A percentile compares a stretch with the other conserved stretches of the same genome.
Evolutionary conservation across 2,329 filamentous ascomycete genomes (phyloP).

Genomic region (Fusarium sp.): DNA sequence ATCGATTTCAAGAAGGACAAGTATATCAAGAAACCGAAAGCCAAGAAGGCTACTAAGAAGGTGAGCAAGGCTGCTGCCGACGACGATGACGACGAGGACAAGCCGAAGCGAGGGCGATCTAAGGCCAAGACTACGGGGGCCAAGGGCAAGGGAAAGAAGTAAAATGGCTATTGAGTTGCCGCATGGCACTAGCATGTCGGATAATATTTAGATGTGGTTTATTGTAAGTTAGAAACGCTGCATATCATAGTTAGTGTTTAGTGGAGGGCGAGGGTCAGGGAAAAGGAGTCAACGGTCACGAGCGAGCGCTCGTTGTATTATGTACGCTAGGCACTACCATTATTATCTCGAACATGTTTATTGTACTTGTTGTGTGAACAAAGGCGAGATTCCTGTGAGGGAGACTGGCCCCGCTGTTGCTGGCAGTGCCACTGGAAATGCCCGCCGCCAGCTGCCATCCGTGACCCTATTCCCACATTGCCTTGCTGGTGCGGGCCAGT

Average conservation of each 20-base stretch:
- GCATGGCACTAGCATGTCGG: constrained; percentile 1
- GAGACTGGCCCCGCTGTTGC: background rate
- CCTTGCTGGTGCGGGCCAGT: constrained; percentile 7
- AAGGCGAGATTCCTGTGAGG: background rate
- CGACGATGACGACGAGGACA: constrained; percentile 56
- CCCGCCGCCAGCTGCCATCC: background rate
- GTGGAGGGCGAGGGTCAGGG: constrained; percentile 9
- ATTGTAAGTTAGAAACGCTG: constrained; percentile 5
- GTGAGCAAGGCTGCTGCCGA: constrained; percentile 57
- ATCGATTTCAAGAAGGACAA: constrained; percentile 94
- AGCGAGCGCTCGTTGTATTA: constrained; percentile 12
- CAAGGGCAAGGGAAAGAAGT: constrained; percentile 63
- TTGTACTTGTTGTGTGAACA: background rate
- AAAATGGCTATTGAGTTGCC: background rate
- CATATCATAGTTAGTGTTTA: background rate
- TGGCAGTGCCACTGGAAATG: background rate
- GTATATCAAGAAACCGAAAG: constrained; percentile 92
- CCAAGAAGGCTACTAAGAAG: constrained; percentile 63
- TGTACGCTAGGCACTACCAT: background rate
- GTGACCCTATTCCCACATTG: background rate
- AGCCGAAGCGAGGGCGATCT: constrained; percentile 61
- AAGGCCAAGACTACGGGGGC: constrained; percentile 54
- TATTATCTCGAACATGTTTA: constrained; percentile 3
- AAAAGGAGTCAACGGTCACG: constrained; percentile 25
- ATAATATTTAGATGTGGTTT: constrained; percentile 16